phyloP scores from a whole-genome alignment of 768 basidiomycete species.

The Crucibulum laeve region DNA sequence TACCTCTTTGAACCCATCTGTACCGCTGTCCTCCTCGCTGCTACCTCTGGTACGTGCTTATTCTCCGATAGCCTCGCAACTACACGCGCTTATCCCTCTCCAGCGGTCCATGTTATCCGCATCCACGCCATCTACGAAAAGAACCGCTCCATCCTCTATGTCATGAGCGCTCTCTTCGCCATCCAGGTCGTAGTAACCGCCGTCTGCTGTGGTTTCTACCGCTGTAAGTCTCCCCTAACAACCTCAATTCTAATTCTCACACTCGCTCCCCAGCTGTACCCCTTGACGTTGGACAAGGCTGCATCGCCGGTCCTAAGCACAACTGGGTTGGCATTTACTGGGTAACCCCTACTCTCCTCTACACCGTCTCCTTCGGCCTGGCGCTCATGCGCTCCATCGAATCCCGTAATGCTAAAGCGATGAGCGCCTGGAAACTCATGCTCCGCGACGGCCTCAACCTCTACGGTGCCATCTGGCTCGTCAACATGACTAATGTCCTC shows the following conservation, averaged over 20 bases:
- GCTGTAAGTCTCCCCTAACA: constrained; percentile 38
- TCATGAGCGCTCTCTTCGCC: constrained; percentile 57
- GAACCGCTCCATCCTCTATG: constrained; percentile 43
- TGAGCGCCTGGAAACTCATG: constrained; percentile 81
- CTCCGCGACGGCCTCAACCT: constrained; percentile 40
- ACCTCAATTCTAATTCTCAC: constrained; percentile 1
- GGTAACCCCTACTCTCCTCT: constrained; percentile 71
- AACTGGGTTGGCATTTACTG: constrained; percentile 89
- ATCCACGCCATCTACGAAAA: constrained; percentile 78
- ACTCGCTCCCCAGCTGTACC: constrained; percentile 50
- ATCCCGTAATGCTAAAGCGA: constrained; percentile 52
- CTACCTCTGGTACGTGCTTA: constrained; percentile 46
- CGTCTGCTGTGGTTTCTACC: constrained; percentile 74
- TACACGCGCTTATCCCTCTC: constrained; percentile 3
- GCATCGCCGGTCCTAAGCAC: constrained; percentile 77
- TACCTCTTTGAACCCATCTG: constrained; percentile 86
- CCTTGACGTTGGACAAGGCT: constrained; percentile 70
- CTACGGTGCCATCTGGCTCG: constrained; percentile 57
- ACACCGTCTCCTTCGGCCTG: constrained; percentile 59
- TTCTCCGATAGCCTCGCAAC: not conserved
- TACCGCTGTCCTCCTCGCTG: constrained; percentile 76
- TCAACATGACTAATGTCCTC: constrained; percentile 79
- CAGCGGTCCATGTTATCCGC: constrained; percentile 71
- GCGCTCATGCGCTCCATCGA: constrained; percentile 56
- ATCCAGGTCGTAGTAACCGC: constrained; percentile 71